phyloP scores from a whole-genome alignment of 495 filamentous ascomycete species.

The Penicillium psychrofluorescens region DNA sequence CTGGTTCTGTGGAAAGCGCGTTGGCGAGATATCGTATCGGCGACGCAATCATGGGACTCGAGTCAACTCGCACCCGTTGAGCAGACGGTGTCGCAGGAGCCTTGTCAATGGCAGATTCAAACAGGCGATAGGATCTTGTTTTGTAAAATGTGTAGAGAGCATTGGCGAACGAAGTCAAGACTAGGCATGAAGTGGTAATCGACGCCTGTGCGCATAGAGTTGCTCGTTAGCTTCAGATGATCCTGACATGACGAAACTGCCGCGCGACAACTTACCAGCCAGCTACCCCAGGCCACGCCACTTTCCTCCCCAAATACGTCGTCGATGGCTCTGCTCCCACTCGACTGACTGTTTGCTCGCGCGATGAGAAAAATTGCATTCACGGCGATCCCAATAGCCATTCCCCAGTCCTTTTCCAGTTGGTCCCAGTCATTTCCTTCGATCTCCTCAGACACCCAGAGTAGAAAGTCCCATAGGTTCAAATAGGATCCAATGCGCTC shows the following conservation, averaged over 20 bases:
- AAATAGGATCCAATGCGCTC: slow-evolving; percentile 73
- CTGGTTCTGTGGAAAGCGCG: slow-evolving; percentile 51
- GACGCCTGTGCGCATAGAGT: slow-evolving; percentile 43
- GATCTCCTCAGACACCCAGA: slow-evolving; percentile 85
- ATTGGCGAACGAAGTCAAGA: slow-evolving; percentile 59
- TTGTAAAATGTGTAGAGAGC: slow-evolving; percentile 76
- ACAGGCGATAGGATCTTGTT: slow-evolving; percentile 82
- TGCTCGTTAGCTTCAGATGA: neutral
- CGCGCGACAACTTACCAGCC: slow-evolving; percentile 54
- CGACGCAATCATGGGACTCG: slow-evolving; percentile 69
- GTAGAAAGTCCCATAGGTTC: slow-evolving; percentile 79
- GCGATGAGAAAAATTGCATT: slow-evolving; percentile 80
- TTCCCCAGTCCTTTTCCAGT: slow-evolving; percentile 61
- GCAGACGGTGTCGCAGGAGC: slow-evolving; percentile 77
- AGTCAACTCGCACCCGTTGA: slow-evolving; percentile 83
- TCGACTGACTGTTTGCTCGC: slow-evolving; percentile 59
- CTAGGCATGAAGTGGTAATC: slow-evolving; percentile 60
- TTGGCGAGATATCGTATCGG: slow-evolving; percentile 70
- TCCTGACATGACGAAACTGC: too few relatives aligned
- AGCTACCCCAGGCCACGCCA: slow-evolving; percentile 58
- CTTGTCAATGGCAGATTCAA: slow-evolving; percentile 73
- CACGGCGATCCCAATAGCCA: slow-evolving; percentile 61
- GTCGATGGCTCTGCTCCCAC: slow-evolving; percentile 42
- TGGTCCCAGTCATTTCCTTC: slow-evolving; percentile 86
- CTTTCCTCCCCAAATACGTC: slow-evolving; percentile 80